Percentiles rank a stretch among this genome's conserved stretches.
These are phyloP conservation scores for Infundibulicybe gibba DNA, from an alignment of 768 basidiomycete species.

Conservation along the genomic window DNA sequence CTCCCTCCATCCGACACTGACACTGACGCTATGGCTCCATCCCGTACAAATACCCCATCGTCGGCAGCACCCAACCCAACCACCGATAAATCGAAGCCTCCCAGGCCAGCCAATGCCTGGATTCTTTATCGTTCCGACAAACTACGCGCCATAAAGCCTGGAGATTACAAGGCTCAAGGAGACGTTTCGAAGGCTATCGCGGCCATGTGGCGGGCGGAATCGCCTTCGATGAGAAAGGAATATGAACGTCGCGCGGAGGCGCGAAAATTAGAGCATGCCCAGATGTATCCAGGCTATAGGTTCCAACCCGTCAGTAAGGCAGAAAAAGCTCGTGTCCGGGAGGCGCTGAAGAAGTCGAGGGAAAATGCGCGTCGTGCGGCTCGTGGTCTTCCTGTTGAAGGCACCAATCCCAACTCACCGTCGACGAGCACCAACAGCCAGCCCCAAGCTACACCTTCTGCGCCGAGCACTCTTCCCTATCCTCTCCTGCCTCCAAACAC, in stretches of 20 bases:
- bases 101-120: conserved; percentile 81
- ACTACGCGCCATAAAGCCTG: conserved; percentile 38
- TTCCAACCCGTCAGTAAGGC: conserved; percentile 56
- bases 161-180: conserved; percentile 47
- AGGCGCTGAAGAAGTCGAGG: conserved; percentile 35
- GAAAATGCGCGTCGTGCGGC: conserved; percentile 23
- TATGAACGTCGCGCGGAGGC: conserved; percentile 54
- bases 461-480: conserved; percentile 7
- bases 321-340: conserved; percentile 37
- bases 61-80: conserved; percentile 11
- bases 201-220: conserved; percentile 59
- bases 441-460: conserved; percentile 9
- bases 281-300: conserved; percentile 52
- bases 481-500: conserved; percentile 12
- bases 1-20: neutral
- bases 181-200: conserved; percentile 64
- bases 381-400: conserved; percentile 7
- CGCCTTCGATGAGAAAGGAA: conserved; percentile 37
- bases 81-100: conserved; percentile 27
- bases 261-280: conserved; percentile 47
- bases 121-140: conserved; percentile 74
- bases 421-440: conserved; percentile 3
- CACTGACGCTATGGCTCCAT: neutral
- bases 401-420: conserved; percentile 13
- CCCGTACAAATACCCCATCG: conserved; percentile 3